These are phyloP conservation scores for Thielaviopsis euricoi DNA, from an alignment of 2,329 filamentous ascomycete genomes.

Conservation along the genomic window DNA sequence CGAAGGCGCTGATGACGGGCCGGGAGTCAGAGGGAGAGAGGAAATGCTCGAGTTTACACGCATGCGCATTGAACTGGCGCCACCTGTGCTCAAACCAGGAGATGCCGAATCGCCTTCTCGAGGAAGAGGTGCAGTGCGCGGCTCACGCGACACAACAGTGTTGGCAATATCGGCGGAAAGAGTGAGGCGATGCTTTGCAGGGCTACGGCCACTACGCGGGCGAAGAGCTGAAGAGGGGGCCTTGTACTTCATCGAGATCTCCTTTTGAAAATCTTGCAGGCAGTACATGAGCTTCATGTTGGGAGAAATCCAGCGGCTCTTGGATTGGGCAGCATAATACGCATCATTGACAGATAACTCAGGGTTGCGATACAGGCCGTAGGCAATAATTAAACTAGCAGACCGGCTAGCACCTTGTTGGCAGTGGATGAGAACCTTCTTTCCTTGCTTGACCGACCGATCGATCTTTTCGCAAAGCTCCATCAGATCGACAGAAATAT, in stretches of 20 bases:
- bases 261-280: constrained; percentile 63
- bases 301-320: constrained; percentile 75
- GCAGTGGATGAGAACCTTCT: constrained; percentile 68
- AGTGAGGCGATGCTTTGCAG: constrained; percentile 43
- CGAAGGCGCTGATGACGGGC: constrained; percentile 51
- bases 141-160: constrained; percentile 30
- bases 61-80: constrained; percentile 27
- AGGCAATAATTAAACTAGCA: constrained; percentile 73
- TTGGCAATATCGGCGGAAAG: constrained; percentile 43
- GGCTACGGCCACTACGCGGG: constrained; percentile 34
- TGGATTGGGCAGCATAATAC: constrained; percentile 63
- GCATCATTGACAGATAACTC: constrained; percentile 65
- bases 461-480: constrained; percentile 62
- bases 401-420: constrained; percentile 77
- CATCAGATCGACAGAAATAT: constrained; percentile 65
- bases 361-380: constrained; percentile 65
- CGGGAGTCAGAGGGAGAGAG: constrained; percentile 36
- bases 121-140: constrained; percentile 43
- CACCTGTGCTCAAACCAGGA: constrained; percentile 13
- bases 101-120: constrained; percentile 27
- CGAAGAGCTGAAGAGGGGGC: constrained; percentile 29
- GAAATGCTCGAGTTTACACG: constrained; percentile 38
- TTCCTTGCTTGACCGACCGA: constrained; percentile 51
- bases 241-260: constrained; percentile 35
- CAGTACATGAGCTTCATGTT: constrained; percentile 91